phyloP scores from a whole-genome alignment of 345 rosid genomes.

The Hibiscus mutabilis region DNA sequence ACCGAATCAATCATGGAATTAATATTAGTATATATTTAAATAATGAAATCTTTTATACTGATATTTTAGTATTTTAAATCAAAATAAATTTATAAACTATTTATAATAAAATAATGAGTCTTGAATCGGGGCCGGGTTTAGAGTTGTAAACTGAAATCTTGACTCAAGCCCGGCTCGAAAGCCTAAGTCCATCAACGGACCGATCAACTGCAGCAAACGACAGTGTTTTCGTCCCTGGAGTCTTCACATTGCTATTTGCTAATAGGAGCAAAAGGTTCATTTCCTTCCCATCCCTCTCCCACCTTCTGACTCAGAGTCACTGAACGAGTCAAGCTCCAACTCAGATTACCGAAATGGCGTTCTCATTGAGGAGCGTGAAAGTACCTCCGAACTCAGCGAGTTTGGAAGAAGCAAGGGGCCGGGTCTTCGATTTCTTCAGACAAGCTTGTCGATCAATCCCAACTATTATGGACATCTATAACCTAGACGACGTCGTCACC shows the following conservation, averaged over 20 bases:
- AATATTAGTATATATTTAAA: too few species aligned
- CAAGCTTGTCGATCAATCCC: slow-evolving; percentile 82
- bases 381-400: slow-evolving; percentile 80
- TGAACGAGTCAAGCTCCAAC: background rate
- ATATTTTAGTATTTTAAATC: too few species aligned
- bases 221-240: background rate
- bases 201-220: background rate
- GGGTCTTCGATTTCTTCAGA: slow-evolving; percentile 79
- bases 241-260: background rate
- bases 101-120: background rate
- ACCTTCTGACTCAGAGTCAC: background rate
- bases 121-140: background rate
- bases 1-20: too few species aligned
- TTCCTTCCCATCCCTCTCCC: background rate
- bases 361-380: slow-evolving; percentile 51
- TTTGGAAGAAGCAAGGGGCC: slow-evolving; percentile 70
- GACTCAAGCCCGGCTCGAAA: background rate
- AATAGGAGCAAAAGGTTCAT: too few species aligned
- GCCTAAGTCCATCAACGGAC: too few species aligned
- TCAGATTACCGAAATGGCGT: slow-evolving; percentile 32
- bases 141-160: background rate
- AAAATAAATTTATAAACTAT: too few species aligned
- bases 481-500: slow-evolving; percentile 71
- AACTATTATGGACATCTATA: slow-evolving; percentile 74
- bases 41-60: too few species aligned